These are phyloP conservation scores for Diutina catenulata DNA, from an alignment of 1,139 yeast genomes.

Conservation along the genomic window DNA sequence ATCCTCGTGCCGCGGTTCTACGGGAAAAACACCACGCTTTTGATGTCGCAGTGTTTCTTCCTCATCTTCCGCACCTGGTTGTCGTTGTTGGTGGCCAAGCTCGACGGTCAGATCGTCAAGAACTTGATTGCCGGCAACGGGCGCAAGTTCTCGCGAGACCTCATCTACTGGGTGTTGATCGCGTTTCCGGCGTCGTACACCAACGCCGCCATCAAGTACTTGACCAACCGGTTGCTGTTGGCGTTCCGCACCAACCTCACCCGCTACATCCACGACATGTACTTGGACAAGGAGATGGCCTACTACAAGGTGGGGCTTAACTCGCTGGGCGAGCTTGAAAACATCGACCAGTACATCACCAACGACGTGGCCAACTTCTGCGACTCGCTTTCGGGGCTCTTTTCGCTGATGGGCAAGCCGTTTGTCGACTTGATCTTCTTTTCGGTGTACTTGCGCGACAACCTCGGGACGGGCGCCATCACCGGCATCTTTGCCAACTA, in stretches of 20 bases:
- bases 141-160: constrained; percentile 60
- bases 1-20: constrained; percentile 67
- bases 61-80: constrained; percentile 79
- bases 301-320: constrained; percentile 65
- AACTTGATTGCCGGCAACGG: constrained; percentile 82
- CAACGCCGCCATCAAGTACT: constrained; percentile 77
- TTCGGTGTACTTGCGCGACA: constrained; percentile 72
- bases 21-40: constrained; percentile 55
- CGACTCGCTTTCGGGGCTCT: constrained; percentile 71
- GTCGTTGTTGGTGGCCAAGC: constrained; percentile 71
- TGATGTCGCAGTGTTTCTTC: constrained; percentile 64
- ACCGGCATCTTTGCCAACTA: constrained; percentile 75
- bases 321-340: constrained; percentile 23
- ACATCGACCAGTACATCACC: constrained; percentile 70
- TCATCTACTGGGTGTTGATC: constrained; percentile 76
- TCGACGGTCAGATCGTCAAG: constrained; percentile 87
- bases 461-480: constrained; percentile 77
- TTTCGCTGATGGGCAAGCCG: constrained; percentile 87
- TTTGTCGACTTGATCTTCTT: constrained; percentile 80
- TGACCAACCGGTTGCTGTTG: constrained; percentile 66
- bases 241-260: constrained; percentile 79
- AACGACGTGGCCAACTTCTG: constrained; percentile 77
- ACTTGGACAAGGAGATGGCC: constrained; percentile 69
- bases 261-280: constrained; percentile 83
- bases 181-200: constrained; percentile 94